Evolutionary conservation across 805 yeast species (phyloP).

Genomic region (Candida coleopterorum): DNA sequence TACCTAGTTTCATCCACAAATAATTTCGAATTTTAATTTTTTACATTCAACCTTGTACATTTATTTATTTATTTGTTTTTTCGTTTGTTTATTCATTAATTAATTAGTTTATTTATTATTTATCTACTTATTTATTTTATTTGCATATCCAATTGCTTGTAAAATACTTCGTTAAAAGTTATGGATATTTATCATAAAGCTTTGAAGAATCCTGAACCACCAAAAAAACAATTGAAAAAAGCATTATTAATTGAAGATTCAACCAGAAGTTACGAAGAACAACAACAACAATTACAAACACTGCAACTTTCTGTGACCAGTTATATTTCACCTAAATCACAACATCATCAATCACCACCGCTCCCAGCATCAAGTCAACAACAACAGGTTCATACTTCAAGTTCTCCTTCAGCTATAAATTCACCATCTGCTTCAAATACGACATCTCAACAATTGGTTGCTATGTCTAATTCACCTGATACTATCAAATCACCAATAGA

Average conservation of each 20-base stretch:
- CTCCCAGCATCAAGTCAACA: neutral
- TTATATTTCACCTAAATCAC: neutral
- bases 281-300: neutral
- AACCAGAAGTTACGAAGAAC: neutral
- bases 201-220: conserved; percentile 34
- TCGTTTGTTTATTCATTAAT: no score
- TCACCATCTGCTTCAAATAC: neutral
- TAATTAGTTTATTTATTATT: no score
- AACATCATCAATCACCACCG: conserved; percentile 1
- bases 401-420: neutral
- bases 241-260: neutral
- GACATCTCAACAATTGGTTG: neutral
- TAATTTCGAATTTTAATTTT: no score
- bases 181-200: conserved; percentile 26
- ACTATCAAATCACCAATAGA: neutral
- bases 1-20: no score
- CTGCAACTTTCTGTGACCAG: conserved; percentile 5
- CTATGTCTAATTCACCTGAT: neutral
- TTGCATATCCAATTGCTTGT: no score
- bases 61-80: no score
- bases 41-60: no score
- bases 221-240: conserved; percentile 14
- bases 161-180: no score
- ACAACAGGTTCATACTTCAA: neutral
- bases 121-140: no score